Evolutionary conservation across 495 filamentous ascomycete species (phyloP), one percentile per base, ranked within the genome.

Genomic region (Penicillium arizonense): DNA sequence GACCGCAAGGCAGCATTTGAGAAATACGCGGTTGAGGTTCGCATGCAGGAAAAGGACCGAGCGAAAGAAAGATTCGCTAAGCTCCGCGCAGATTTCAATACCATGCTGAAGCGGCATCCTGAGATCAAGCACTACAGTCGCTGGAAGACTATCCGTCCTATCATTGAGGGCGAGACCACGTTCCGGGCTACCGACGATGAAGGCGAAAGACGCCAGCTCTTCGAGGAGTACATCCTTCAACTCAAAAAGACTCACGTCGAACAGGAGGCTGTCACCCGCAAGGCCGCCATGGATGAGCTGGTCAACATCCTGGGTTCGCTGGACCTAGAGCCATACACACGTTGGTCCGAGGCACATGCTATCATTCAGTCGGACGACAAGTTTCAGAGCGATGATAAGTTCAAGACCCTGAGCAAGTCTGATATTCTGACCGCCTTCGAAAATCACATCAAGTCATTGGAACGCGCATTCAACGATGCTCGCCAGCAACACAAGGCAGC

Each of bases 81-180:
- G 73, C 81, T 97, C 59, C 89, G 91, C 56, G 79, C 88, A 69
- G 93, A 97, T 76, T 99, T 97, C 74, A 87, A 84, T 61, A 92
- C 86, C 47, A 99, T 99, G 94, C 78, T 97, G 58, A 90, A 87
- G 69, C 92, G 91, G 55, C 95, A 97, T 70, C 90, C 92, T 61
- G 94, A 97, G 75, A 97, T 99, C 67, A 95, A 93, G 72, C 85
- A 96, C 59, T 97, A 96, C 72, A 97, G 92, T 52, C 88, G 92
- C 49, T 98, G 95, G 95, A 97, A 90, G 79, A 97, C 89, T 28
- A 92, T 92, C 50, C 86, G 89, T 37, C 91, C 91, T 14, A 96
- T 96, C 44, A 94, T 98, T 62, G 89, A 97, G 70, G 88, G 87
- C 44, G 94, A 98, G 77, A 91, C 90, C 21, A 95, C 93, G 50